Evolutionary conservation across 1,284 basidiomycete species (phyloP).

Genomic region (Austroboletus novae-zelandiae): DNA sequence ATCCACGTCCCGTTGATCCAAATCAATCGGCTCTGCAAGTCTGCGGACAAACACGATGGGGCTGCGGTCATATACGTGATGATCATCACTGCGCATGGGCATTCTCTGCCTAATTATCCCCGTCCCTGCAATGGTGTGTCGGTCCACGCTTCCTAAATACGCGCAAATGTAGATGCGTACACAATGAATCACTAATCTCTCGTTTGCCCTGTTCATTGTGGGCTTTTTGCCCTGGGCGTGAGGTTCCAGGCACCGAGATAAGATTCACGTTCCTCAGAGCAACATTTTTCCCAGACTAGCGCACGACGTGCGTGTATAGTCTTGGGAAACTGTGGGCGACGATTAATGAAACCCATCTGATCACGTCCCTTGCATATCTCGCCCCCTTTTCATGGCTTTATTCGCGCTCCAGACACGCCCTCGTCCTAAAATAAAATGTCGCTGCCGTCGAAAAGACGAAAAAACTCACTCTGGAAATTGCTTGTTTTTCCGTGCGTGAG

Average conservation of each 20-base stretch:
- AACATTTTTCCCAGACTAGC: slow-evolving; percentile 12
- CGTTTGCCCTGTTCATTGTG: background rate
- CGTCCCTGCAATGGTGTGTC: background rate
- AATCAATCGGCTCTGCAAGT: background rate
- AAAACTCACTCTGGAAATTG: background rate
- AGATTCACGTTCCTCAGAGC: background rate
- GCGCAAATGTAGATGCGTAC: background rate
- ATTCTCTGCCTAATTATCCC: slow-evolving; percentile 5
- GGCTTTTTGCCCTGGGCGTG: background rate
- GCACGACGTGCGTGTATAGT: background rate
- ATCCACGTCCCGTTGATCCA: background rate
- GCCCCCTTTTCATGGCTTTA: background rate
- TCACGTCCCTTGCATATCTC: background rate
- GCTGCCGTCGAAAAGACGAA: background rate
- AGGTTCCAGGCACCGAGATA: slow-evolving; percentile 20
- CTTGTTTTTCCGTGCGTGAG: background rate
- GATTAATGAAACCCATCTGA: background rate
- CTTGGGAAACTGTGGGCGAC: background rate
- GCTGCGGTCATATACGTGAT: background rate
- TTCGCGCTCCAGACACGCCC: no score
- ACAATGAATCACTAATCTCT: background rate
- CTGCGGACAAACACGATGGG: background rate
- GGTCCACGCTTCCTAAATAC: slow-evolving; percentile 3
- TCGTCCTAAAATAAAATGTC: background rate
- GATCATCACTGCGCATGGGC: background rate